Evolutionary conservation across 2,329 filamentous ascomycete species (phyloP).

Genomic region (Aspergillus sp.): DNA sequence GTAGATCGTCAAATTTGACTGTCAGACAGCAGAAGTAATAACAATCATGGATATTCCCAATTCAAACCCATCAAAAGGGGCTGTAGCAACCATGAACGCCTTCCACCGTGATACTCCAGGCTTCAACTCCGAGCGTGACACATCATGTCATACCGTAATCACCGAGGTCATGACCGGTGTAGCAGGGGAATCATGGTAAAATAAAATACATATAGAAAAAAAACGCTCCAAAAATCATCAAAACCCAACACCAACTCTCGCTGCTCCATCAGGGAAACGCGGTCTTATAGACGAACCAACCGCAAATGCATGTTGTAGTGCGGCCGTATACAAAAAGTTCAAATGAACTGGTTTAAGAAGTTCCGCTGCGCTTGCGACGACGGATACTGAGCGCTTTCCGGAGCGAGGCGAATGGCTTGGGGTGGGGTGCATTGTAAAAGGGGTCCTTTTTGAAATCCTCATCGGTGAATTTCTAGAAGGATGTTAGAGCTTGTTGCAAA

Average conservation of each 20-base stretch:
- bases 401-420: conserved; percentile 33
- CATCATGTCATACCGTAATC: not conserved
- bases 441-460: conserved; percentile 45
- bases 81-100: not conserved
- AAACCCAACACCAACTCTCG: not conserved
- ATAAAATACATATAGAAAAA: not conserved
- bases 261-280: not conserved
- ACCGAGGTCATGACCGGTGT: not conserved
- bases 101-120: not conserved
- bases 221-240: not conserved
- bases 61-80: not conserved
- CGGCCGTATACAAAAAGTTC: not conserved
- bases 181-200: not conserved
- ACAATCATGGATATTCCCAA: not conserved
- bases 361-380: conserved; percentile 26
- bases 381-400: conserved; percentile 30
- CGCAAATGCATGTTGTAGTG: not conserved
- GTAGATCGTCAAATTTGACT: not conserved
- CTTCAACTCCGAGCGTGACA: not conserved
- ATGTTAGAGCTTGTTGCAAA: conserved; percentile 15
- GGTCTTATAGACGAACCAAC: not conserved
- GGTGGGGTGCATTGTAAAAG: conserved; percentile 36
- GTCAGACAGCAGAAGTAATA: not conserved
- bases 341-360: conserved; percentile 10
- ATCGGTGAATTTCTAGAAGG: conserved; percentile 41